phyloP scores from a whole-genome alignment of 441 rosid genomes.

The Capsella rubella region DNA sequence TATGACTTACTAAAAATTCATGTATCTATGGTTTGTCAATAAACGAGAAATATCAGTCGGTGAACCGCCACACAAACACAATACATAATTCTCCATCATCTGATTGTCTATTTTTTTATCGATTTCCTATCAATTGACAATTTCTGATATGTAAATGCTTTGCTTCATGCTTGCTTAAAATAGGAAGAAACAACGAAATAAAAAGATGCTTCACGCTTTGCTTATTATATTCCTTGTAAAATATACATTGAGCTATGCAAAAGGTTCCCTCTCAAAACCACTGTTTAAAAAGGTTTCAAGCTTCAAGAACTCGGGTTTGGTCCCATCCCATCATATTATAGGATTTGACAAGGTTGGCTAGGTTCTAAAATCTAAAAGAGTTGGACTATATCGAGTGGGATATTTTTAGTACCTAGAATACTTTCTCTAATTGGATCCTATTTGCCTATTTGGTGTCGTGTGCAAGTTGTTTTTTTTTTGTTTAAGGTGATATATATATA shows the following conservation, averaged over 20 bases:
- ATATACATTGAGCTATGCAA: not conserved
- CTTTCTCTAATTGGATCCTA: constrained; percentile 25
- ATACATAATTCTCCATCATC: constrained; percentile 8
- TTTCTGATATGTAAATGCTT: constrained; percentile 12
- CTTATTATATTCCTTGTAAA: not conserved
- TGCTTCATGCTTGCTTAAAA: constrained; percentile 19
- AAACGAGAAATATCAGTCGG: no score
- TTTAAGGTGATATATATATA: not conserved
- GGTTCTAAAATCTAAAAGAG: not conserved
- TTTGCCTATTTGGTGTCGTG: constrained; percentile 1
- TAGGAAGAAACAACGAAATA: no score
- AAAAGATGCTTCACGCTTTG: constrained; percentile 4
- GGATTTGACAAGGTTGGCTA: not conserved
- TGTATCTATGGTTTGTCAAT: no score
- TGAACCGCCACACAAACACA: not conserved
- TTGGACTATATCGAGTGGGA: not conserved
- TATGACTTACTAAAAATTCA: no score
- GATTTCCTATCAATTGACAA: constrained; percentile 20
- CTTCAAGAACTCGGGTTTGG: not conserved
- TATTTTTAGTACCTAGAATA: not conserved
- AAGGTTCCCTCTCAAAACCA: not conserved
- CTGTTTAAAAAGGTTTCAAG: not conserved
- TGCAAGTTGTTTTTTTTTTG: not conserved
- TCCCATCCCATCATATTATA: not conserved
- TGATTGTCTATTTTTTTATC: constrained; percentile 19